Percentiles rank a stretch among this genome's conserved stretches.
These are phyloP conservation scores for Monosporozyma unispora DNA, from an alignment of 805 yeast species.

Conservation along the genomic window DNA sequence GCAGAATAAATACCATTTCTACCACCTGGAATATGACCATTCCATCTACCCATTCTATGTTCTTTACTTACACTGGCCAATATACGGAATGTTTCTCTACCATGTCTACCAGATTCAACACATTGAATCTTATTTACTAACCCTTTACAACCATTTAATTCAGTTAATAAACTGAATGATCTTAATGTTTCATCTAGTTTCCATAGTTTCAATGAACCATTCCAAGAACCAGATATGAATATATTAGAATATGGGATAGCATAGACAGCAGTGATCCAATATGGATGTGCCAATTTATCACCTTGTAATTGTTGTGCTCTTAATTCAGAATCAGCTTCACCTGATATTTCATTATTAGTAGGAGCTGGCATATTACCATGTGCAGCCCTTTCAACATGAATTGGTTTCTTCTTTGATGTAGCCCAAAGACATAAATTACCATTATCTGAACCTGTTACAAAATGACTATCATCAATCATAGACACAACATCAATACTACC, in stretches of 20 bases:
- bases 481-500: conserved; percentile 86
- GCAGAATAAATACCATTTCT: conserved; percentile 65
- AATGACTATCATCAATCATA: conserved; percentile 87
- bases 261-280: conserved; percentile 73
- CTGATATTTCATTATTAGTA: conserved; percentile 46
- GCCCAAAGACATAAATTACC: conserved; percentile 91
- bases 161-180: conserved; percentile 47
- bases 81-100: conserved; percentile 44
- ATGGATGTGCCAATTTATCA: conserved; percentile 48
- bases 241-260: conserved; percentile 81
- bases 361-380: conserved; percentile 62
- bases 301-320: conserved; percentile 51
- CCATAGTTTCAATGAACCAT: conserved; percentile 76
- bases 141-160: conserved; percentile 55
- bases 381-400: conserved; percentile 55
- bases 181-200: conserved; percentile 56
- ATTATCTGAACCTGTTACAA: conserved; percentile 91
- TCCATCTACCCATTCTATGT: conserved; percentile 85
- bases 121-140: conserved; percentile 55
- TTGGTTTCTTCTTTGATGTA: conserved; percentile 78
- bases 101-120: conserved; percentile 44
- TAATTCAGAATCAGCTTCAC: conserved; percentile 33
- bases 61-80: conserved; percentile 72
- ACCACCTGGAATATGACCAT: conserved; percentile 49
- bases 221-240: conserved; percentile 83